phyloP scores from a whole-genome alignment of 805 yeast genomes.

The Lachancea fermentati region DNA sequence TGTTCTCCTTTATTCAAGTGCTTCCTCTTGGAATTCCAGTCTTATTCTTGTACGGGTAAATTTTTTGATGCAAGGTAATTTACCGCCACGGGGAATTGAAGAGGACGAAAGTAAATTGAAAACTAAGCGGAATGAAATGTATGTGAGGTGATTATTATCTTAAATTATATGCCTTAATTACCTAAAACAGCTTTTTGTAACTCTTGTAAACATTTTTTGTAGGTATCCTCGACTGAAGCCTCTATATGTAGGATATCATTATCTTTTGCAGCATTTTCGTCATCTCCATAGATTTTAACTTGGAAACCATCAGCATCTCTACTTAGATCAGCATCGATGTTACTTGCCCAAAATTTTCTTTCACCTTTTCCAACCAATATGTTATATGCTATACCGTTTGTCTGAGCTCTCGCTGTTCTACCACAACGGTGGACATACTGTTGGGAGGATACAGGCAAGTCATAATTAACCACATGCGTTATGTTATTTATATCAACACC shows the following conservation, averaged over 20 bases:
- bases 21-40: neutral
- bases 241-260: constrained; percentile 28
- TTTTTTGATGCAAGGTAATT: no score
- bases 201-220: constrained; percentile 40
- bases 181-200: constrained; percentile 30
- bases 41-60: neutral
- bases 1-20: neutral
- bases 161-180: neutral
- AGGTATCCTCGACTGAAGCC: constrained; percentile 35
- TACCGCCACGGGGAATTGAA: neutral
- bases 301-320: constrained; percentile 36
- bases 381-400: constrained; percentile 67
- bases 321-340: constrained; percentile 46
- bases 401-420: constrained; percentile 92
- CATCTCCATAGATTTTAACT: constrained; percentile 23
- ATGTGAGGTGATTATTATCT: no score
- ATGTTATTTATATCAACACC: constrained; percentile 80
- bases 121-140: neutral
- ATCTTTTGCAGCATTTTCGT: constrained; percentile 10
- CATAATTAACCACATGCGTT: constrained; percentile 79
- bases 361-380: constrained; percentile 78
- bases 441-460: constrained; percentile 78
- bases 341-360: constrained; percentile 52
- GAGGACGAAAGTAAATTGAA: neutral
- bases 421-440: constrained; percentile 97